Evolutionary conservation across 1,284 basidiomycete species (phyloP).

Genomic region (Papiliotrema fonsecae): DNA sequence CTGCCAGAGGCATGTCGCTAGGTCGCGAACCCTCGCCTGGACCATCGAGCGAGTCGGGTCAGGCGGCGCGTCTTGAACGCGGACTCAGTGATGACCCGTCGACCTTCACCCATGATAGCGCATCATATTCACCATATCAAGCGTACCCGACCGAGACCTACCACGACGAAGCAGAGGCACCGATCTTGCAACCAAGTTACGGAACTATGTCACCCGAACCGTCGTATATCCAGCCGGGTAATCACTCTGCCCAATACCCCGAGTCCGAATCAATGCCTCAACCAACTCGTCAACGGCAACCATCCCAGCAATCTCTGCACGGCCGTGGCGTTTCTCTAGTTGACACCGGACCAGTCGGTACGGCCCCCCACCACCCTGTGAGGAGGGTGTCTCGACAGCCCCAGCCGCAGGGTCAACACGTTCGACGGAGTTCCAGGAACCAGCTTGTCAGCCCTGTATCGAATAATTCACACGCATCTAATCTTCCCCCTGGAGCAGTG

Average conservation of each 20-base stretch:
- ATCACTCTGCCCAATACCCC: conserved; percentile 13
- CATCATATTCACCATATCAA: conserved; percentile 13
- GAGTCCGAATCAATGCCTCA: conserved; percentile 17
- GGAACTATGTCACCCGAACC: conserved; percentile 18
- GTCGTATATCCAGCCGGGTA: conserved; percentile 31
- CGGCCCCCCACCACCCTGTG: conserved; percentile 54
- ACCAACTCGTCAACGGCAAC: neutral
- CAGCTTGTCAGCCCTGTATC: conserved; percentile 28
- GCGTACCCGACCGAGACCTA: conserved; percentile 18
- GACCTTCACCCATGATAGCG: conserved; percentile 7
- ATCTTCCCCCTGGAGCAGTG: conserved; percentile 27
- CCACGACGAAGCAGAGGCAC: conserved; percentile 55
- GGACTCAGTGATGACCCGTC: conserved; percentile 23
- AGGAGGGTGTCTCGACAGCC: conserved; percentile 35
- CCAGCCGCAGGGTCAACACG: no score
- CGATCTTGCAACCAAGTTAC: conserved; percentile 47
- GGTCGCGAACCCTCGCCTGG: conserved; percentile 35
- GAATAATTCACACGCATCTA: conserved; percentile 10
- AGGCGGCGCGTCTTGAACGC: conserved; percentile 14
- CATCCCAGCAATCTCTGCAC: conserved; percentile 8
- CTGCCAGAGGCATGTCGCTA: conserved; percentile 42
- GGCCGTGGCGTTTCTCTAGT: conserved; percentile 65
- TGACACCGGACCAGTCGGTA: conserved; percentile 71
- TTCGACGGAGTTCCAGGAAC: conserved; percentile 26
- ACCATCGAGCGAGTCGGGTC: conserved; percentile 38